Evolutionary conservation across 352 stramenopile species (phyloP), one percentile per base, ranked within the genome.

Genomic region (Phytophthora foliorum): DNA sequence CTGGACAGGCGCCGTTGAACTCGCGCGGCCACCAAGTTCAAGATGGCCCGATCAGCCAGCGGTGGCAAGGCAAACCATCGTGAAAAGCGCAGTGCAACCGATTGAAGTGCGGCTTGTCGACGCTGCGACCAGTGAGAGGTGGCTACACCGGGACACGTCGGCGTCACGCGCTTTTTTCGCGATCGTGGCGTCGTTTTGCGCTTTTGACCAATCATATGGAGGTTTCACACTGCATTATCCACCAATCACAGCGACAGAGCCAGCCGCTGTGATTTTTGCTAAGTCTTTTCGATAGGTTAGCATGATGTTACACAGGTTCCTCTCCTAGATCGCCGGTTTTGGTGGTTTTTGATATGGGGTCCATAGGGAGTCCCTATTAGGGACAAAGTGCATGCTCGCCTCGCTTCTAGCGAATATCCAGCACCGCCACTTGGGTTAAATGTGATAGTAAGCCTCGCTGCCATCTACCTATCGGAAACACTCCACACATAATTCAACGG

Each of bases 1-100:
- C 21, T 57, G 34, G 53, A 69, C 39, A 64, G 54, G 54, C 53
- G 61, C 5, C 36, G 24, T 57, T 64, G 61, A 64, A 52, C 44
- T 64, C 32, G 39, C 34, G 34, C 6, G 25, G 53, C 16, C 34
- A 24, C 3, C 10, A 6, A 16, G 42, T 46, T 65, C 46, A 52
- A 50, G 45, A 25, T 21, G 57, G 17, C 13, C n/a, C 10, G 21
- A 29, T 29, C 25, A 29, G 25, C 25, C 25, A 29, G 25, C 6
- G 32, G 14, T 17, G 49, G 21, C 49, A 56, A 56, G 32, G 24
- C 51, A 46, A 44, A 34, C 53, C 16, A 21, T 8, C 31, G 32
- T 9, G 24, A 42, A 27, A 53, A 50, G 34, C 19, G 29, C 41
- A 14, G 29, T 54, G 29, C 56, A 55, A 55, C 42, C 19, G 42